Percentiles rank a stretch among this genome's conserved stretches.
Conservation (phyloP, 169 alveolate species). For the Perkinsus marinus region DNA sequence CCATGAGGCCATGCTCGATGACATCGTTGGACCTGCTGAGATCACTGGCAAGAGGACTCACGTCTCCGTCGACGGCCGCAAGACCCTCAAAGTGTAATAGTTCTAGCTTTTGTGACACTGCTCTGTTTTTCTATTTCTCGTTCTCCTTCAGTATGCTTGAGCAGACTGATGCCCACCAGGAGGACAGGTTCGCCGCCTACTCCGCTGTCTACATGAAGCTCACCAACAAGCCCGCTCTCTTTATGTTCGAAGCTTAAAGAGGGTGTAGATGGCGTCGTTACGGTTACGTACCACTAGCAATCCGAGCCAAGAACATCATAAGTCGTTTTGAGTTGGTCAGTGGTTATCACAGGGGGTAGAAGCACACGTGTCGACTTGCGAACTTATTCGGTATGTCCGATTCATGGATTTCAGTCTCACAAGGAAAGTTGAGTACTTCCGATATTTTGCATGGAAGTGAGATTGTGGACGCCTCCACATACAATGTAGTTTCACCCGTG, state of each 20-base stretch:
- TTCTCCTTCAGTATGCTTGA: background rate
- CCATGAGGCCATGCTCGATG: slow-evolving; percentile 81
- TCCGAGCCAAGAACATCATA: background rate
- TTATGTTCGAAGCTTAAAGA: slow-evolving; percentile 38
- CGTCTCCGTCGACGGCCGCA: background rate
- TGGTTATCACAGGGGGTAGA: background rate
- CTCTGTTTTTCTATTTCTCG: background rate
- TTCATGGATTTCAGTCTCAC: too few relatives aligned
- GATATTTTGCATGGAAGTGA: too few relatives aligned
- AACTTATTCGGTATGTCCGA: too few relatives aligned
- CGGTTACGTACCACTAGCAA: background rate
- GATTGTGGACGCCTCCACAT: too few relatives aligned
- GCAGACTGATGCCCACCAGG: slow-evolving; percentile 19
- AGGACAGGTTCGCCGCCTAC: slow-evolving; percentile 76
- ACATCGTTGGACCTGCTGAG: slow-evolving; percentile 73
- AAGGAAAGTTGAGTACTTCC: too few relatives aligned
- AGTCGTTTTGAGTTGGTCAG: background rate
- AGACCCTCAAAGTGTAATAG: background rate
- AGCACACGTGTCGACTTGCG: too few relatives aligned
- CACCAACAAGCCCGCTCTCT: slow-evolving; percentile 75
- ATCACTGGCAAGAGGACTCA: slow-evolving; percentile 55
- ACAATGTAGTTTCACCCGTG: too few relatives aligned
- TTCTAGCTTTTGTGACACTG: background rate
- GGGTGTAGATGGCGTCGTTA: background rate
- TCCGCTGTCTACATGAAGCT: slow-evolving; percentile 78